A percentile compares a stretch with the other conserved stretches of the same genome.
Conservation (phyloP, 371 early-diverging fungal species). For the Nematocida homosporus region DNA sequence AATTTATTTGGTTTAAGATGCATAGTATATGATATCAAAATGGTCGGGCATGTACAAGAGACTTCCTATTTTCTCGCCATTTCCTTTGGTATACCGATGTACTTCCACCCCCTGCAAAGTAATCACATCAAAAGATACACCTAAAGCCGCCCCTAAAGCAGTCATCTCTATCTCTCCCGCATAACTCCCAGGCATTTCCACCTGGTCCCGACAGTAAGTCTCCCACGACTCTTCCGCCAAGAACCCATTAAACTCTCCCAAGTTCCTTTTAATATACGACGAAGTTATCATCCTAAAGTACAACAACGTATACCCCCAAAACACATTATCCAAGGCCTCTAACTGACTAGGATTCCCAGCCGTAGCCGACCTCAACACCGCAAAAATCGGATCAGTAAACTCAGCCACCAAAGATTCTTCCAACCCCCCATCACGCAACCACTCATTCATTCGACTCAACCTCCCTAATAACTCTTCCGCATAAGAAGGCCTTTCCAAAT, state of each 20-base stretch:
- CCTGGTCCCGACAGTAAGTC: conserved; percentile 24
- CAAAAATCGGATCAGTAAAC: conserved; percentile 41
- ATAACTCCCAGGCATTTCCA: conserved; percentile 32
- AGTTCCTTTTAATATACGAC: conserved; percentile 24
- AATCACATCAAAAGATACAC: conserved; percentile 41
- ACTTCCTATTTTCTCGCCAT: conserved; percentile 22
- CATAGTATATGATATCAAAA: conserved; percentile 38
- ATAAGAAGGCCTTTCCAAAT: background rate
- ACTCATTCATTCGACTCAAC: background rate
- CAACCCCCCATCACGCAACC: background rate
- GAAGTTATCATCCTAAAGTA: conserved; percentile 54
- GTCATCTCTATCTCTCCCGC: conserved; percentile 47
- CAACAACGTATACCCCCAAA: conserved; percentile 34
- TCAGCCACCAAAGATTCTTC: conserved; percentile 46
- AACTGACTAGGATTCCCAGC: background rate
- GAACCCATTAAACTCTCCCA: conserved; percentile 16
- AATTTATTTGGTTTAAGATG: background rate
- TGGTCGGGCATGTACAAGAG: conserved; percentile 47
- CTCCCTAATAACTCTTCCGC: background rate
- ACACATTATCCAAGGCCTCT: conserved; percentile 35
- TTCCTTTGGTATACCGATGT: background rate
- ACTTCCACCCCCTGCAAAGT: conserved; percentile 6
- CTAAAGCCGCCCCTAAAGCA: conserved; percentile 6
- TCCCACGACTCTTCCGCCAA: conserved; percentile 2
- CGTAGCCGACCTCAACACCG: conserved; percentile 1